phyloP scores from a whole-genome alignment of 805 yeast species.

The Nakazawaea ernobii region DNA sequence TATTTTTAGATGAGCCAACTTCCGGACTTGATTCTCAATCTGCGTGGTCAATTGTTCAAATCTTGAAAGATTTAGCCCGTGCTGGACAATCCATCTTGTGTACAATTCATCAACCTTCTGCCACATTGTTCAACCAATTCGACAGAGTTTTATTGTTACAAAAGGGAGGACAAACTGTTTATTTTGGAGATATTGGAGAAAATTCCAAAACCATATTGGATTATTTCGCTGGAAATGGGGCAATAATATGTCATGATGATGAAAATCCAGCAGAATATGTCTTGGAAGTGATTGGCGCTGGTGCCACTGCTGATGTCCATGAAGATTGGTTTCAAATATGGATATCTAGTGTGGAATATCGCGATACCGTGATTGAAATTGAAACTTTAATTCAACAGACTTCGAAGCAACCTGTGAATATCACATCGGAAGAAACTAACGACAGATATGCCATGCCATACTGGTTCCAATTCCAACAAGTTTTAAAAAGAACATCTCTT shows the following conservation, averaged over 20 bases:
- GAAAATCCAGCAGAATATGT: slow-evolving; percentile 79
- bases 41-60: slow-evolving; percentile 52
- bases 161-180: slow-evolving; percentile 48
- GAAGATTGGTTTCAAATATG: slow-evolving; percentile 65
- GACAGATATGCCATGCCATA: slow-evolving; percentile 23
- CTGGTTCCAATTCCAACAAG: slow-evolving; percentile 27
- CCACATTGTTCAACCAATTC: slow-evolving; percentile 36
- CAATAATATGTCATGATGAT: slow-evolving; percentile 51
- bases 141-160: slow-evolving; percentile 38
- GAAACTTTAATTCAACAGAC: not conserved
- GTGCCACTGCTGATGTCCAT: slow-evolving; percentile 58
- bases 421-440: not conserved
- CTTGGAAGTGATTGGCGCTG: slow-evolving; percentile 72
- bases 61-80: slow-evolving; percentile 41
- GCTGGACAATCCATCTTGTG: slow-evolving; percentile 56
- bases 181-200: slow-evolving; percentile 48
- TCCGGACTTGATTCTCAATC: slow-evolving; percentile 57
- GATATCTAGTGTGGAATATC: slow-evolving; percentile 27
- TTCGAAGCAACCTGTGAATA: not conserved
- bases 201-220: slow-evolving; percentile 35
- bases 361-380: slow-evolving; percentile 9
- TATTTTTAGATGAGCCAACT: slow-evolving; percentile 57
- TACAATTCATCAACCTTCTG: slow-evolving; percentile 51
- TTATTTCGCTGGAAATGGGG: slow-evolving; percentile 51
- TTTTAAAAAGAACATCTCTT: slow-evolving; percentile 29